Evolutionary conservation across 169 alveolate genomes (phyloP).

Genomic region (Neospora caninum): DNA sequence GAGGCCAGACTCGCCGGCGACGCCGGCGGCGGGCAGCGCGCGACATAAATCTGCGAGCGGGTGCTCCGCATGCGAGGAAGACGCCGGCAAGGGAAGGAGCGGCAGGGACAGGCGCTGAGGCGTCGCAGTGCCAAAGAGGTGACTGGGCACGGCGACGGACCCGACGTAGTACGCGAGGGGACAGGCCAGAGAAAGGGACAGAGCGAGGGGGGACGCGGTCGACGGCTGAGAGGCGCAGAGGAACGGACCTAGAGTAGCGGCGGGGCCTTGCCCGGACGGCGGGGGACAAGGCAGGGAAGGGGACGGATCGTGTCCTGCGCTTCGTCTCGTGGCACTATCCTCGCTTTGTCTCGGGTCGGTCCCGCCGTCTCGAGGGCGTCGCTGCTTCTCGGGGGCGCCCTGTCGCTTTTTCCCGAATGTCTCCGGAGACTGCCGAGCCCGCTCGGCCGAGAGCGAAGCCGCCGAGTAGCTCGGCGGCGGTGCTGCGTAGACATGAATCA

Average conservation of each 20-base stretch:
- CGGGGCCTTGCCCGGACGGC: neutral
- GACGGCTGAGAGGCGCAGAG: neutral
- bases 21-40: neutral
- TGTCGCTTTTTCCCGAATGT: neutral
- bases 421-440: neutral
- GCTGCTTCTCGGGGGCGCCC: neutral
- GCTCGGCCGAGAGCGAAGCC: neutral
- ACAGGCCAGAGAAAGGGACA: conserved; percentile 5
- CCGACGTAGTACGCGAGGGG: conserved; percentile 36
- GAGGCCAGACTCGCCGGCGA: neutral
- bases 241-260: neutral
- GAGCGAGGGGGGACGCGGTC: neutral
- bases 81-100: neutral
- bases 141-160: neutral
- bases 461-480: conserved; percentile 22
- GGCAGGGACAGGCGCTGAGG: conserved; percentile 30
- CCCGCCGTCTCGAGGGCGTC: too few relatives aligned
- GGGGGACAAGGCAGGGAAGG: conserved; percentile 14
- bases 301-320: neutral
- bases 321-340: neutral
- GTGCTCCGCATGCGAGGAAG: neutral
- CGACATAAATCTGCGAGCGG: conserved; percentile 15
- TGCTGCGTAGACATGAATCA: conserved; percentile 26
- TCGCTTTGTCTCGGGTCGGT: neutral
- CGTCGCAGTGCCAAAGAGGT: conserved; percentile 17